phyloP scores from a whole-genome alignment of 805 yeast species.

The Spathaspora passalidarum region DNA sequence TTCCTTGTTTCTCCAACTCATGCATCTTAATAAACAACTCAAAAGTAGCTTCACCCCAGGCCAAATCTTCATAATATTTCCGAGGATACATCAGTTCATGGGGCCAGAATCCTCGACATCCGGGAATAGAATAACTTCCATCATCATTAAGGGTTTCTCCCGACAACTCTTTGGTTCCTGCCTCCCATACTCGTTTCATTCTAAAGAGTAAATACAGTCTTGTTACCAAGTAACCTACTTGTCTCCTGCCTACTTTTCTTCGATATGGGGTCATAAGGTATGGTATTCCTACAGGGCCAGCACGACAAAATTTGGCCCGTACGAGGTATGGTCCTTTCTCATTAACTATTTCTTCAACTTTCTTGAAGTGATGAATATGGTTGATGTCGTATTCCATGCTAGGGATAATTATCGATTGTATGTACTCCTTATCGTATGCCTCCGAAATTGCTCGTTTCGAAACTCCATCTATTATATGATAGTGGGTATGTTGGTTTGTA shows the following conservation, averaged over 20 bases:
- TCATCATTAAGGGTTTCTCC: constrained; percentile 16
- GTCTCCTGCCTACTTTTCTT: constrained; percentile 14
- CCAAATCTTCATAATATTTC: constrained; percentile 22
- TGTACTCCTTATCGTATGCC: constrained; percentile 31
- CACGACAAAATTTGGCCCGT: constrained; percentile 23
- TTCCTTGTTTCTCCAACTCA: background rate
- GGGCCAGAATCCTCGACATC: constrained; percentile 23
- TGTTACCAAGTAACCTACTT: constrained; percentile 31
- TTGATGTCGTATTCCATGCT: constrained; percentile 33
- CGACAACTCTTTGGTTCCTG: constrained; percentile 5
- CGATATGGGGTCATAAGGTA: constrained; percentile 26
- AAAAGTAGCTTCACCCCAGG: constrained; percentile 33
- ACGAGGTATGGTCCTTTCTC: constrained; percentile 37
- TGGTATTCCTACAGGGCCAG: constrained; percentile 31
- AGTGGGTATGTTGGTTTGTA: constrained; percentile 4
- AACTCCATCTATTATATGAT: background rate
- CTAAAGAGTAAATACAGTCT: constrained; percentile 22
- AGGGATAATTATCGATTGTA: constrained; percentile 31
- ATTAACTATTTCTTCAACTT: constrained; percentile 19
- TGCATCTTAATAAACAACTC: constrained; percentile 22
- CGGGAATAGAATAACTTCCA: constrained; percentile 29
- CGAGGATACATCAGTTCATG: constrained; percentile 29
- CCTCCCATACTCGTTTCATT: constrained; percentile 28
- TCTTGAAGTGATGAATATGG: constrained; percentile 18
- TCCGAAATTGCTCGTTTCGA: constrained; percentile 1